Conservation (phyloP, 148 eudicot genomes). For the Bassia scoparia region DNA sequence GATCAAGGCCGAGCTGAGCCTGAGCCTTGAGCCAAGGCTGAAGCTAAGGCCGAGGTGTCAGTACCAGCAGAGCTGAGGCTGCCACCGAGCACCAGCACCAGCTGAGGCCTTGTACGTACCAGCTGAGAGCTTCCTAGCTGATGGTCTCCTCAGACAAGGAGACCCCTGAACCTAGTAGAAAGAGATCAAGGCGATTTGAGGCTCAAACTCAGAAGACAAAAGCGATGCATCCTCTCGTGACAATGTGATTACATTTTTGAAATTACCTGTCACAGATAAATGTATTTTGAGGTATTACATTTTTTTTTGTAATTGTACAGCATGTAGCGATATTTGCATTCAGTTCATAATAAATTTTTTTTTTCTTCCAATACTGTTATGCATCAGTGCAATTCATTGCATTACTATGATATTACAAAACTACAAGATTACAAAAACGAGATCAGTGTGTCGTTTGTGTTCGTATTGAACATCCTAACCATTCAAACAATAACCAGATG, state of each 20-base stretch:
- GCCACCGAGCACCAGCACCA: background rate
- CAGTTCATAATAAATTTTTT: constrained; percentile 8
- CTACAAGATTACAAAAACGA: background rate
- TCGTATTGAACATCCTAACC: background rate
- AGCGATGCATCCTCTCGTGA: constrained; percentile 47
- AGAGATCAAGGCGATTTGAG: constrained; percentile 32
- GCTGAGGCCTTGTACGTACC: background rate
- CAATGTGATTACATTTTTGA: constrained; percentile 23
- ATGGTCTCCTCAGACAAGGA: constrained; percentile 17
- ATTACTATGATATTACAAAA: no score
- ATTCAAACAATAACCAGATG: background rate
- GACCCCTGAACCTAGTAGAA: constrained; percentile 22
- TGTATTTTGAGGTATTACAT: constrained; percentile 3
- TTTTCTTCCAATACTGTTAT: constrained; percentile 7
- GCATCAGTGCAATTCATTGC: background rate
- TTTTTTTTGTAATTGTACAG: constrained; percentile 19
- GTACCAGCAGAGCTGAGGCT: background rate
- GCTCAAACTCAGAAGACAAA: constrained; percentile 35
- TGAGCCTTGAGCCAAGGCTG: constrained; percentile 17
- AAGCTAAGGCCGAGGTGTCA: background rate
- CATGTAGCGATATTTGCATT: constrained; percentile 27
- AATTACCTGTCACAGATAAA: background rate
- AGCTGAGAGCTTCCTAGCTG: background rate
- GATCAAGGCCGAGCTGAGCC: constrained; percentile 26
- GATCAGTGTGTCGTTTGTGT: background rate